Percentiles rank a stretch among this genome's conserved stretches.
Evolutionary conservation across 2,329 filamentous ascomycete species (phyloP).

Genomic region (Pestalotiopsis sp.): DNA sequence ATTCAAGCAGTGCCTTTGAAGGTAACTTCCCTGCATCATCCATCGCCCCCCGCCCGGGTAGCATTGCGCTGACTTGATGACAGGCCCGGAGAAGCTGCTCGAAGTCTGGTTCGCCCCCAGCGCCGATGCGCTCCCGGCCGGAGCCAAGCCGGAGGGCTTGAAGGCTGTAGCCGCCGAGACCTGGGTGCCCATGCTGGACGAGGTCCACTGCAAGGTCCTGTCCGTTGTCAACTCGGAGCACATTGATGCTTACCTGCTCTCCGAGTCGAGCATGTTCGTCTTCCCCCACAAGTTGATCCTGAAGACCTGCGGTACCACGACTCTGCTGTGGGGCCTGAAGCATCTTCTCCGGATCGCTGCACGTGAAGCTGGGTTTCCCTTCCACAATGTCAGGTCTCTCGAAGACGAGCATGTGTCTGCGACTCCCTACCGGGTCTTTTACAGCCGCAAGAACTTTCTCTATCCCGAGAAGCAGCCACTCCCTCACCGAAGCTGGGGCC

Average conservation of each 20-base stretch:
- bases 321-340: constrained; percentile 84
- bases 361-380: constrained; percentile 84
- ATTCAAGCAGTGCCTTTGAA: constrained; percentile 96
- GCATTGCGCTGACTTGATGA: background rate
- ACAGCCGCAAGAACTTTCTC: constrained; percentile 98
- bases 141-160: constrained; percentile 74
- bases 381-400: constrained; percentile 67
- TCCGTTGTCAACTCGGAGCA: constrained; percentile 92
- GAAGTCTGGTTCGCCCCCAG: constrained; percentile 97
- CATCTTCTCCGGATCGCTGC: constrained; percentile 93
- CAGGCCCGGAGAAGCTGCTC: constrained; percentile 92
- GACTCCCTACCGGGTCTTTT: constrained; percentile 93
- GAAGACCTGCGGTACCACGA: constrained; percentile 98
- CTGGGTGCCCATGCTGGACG: constrained; percentile 96
- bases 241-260: constrained; percentile 94
- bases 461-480: constrained; percentile 93
- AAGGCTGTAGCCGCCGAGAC: constrained; percentile 82
- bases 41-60: constrained; percentile 12
- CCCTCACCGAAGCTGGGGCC: constrained; percentile 95
- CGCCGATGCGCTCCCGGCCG: constrained; percentile 70
- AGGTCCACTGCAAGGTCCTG: constrained; percentile 98
- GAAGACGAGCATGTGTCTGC: constrained; percentile 75
- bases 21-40: constrained; percentile 50
- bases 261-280: constrained; percentile 99
- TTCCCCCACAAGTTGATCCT: constrained; percentile 99